Percentiles rank a stretch among this genome's conserved stretches.
phyloP scores from a whole-genome alignment of 352 stramenopile genomes.

The Plasmopara muralis region DNA sequence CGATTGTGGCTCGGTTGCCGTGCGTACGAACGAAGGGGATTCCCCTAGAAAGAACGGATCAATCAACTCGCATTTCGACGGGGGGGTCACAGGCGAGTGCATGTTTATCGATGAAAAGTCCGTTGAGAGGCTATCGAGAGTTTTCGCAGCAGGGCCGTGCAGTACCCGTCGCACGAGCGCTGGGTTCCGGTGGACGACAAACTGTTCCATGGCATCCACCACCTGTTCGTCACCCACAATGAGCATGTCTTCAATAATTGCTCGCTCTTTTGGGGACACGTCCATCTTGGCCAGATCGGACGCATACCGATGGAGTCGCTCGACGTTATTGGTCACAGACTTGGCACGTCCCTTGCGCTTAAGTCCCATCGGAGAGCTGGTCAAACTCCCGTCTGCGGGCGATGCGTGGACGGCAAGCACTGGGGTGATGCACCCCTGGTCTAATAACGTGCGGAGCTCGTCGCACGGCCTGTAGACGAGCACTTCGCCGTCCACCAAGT shows the following conservation, averaged over 20 bases:
- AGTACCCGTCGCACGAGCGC: conserved; percentile 44
- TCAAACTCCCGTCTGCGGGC: conserved; percentile 16
- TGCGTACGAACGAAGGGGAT: conserved; percentile 27
- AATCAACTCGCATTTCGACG: conserved; percentile 11
- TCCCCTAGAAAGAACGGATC: conserved; percentile 49
- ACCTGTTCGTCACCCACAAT: conserved; percentile 67
- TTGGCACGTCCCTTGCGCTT: conserved; percentile 66
- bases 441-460: conserved; percentile 59
- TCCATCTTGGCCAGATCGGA: conserved; percentile 62
- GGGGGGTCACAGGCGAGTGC: conserved; percentile 28
- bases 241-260: conserved; percentile 63
- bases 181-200: conserved; percentile 48
- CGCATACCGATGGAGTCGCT: conserved; percentile 62
- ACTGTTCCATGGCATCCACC: conserved; percentile 76
- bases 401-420: conserved; percentile 24
- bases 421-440: conserved; percentile 63
- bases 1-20: conserved; percentile 10
- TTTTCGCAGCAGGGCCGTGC: conserved; percentile 29
- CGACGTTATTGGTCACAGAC: conserved; percentile 63
- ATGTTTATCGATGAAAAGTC: conserved; percentile 50
- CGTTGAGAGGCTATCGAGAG: conserved; percentile 47
- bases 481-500: conserved; percentile 50
- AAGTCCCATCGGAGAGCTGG: conserved; percentile 43
- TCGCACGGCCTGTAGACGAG: conserved; percentile 70
- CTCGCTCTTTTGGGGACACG: conserved; percentile 50